These are phyloP conservation scores for Talaromyces thailandensis DNA, from an alignment of 495 filamentous ascomycete species.

Conservation along the genomic window DNA sequence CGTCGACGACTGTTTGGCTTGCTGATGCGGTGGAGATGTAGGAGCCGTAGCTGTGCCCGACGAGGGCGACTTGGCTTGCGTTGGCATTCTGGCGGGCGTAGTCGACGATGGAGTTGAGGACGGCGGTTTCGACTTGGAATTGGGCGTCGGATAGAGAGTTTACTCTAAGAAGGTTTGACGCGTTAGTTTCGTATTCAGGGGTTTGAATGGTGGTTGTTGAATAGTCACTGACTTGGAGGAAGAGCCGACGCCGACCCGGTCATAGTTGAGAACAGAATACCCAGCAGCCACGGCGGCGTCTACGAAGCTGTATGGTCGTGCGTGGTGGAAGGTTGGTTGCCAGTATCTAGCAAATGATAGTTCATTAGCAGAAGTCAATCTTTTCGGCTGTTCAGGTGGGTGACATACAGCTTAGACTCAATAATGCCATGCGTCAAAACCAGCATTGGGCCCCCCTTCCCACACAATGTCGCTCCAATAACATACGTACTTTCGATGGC, in stretches of 20 bases:
- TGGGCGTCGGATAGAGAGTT: neutral
- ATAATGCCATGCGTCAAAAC: neutral
- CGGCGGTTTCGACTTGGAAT: neutral
- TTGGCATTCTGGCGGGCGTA: neutral
- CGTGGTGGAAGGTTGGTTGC: neutral
- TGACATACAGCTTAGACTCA: neutral
- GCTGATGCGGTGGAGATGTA: neutral
- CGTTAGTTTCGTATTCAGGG: neutral
- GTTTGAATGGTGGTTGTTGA: neutral
- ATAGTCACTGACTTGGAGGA: neutral
- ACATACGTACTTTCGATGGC: neutral
- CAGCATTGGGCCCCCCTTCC: neutral
- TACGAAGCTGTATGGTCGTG: neutral
- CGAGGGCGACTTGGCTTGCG: neutral
- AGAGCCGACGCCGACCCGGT: neutral
- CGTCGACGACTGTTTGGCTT: neutral
- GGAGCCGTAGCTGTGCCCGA: neutral
- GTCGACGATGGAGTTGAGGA: neutral
- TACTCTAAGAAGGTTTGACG: neutral
- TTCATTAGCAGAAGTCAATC: neutral
- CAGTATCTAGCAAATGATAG: neutral
- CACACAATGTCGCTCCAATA: neutral
- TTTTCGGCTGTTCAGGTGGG: neutral
- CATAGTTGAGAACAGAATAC: neutral
- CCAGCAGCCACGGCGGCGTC: neutral